These are phyloP conservation scores for Geosmithia putterillii DNA, from an alignment of 2,329 filamentous ascomycete species.

Conservation along the genomic window DNA sequence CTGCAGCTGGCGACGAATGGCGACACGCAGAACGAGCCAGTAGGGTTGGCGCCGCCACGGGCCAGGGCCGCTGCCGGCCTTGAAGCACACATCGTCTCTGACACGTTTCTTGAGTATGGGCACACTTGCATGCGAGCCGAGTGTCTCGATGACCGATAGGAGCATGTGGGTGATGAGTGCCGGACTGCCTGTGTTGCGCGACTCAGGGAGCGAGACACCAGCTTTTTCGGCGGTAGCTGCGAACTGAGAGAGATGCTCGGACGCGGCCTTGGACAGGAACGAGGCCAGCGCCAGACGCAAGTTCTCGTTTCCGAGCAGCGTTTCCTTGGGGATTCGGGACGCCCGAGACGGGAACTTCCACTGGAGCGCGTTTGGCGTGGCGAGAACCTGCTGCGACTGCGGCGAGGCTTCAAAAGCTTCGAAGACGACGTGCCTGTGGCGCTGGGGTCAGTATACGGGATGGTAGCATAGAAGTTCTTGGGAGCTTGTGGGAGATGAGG, in stretches of 20 bases:
- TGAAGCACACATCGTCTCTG: neutral
- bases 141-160: constrained; percentile 36
- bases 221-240: constrained; percentile 40
- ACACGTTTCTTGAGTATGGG: neutral
- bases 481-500: no score
- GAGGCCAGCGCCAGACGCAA: constrained; percentile 35
- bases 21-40: neutral
- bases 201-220: constrained; percentile 32
- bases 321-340: constrained; percentile 28
- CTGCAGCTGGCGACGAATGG: neutral
- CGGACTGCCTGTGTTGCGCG: constrained; percentile 44
- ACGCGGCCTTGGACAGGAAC: constrained; percentile 44
- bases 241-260: constrained; percentile 39
- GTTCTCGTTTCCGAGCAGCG: constrained; percentile 8
- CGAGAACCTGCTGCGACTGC: constrained; percentile 34
- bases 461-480: no score
- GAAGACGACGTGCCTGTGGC: constrained; percentile 16
- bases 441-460: neutral
- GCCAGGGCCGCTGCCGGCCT: no score
- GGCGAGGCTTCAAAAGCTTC: constrained; percentile 52
- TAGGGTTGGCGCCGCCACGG: neutral
- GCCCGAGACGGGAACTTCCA: constrained; percentile 50
- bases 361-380: constrained; percentile 32
- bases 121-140: neutral
- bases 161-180: constrained; percentile 46